These are phyloP conservation scores for Amanita molliuscula DNA, from an alignment of 768 basidiomycete genomes.

Conservation along the genomic window DNA sequence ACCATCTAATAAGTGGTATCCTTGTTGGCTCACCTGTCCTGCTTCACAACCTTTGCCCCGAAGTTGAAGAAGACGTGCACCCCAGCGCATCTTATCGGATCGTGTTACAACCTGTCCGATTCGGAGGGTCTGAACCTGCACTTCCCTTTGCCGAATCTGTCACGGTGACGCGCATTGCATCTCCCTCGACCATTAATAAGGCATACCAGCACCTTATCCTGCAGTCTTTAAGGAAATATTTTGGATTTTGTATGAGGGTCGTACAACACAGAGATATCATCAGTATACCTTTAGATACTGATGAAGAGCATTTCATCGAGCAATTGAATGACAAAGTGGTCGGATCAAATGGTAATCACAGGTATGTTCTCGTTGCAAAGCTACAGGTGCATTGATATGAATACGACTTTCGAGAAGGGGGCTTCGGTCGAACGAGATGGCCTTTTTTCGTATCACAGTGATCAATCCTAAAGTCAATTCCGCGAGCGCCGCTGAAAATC, in stretches of 20 bases:
- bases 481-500: conserved; percentile 14
- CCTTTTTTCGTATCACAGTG: conserved; percentile 73
- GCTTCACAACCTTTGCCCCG: conserved; percentile 38
- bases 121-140: conserved; percentile 44
- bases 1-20: conserved; percentile 20
- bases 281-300: conserved; percentile 50
- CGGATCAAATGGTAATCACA: conserved; percentile 13
- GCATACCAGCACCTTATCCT: conserved; percentile 54
- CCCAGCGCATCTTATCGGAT: conserved; percentile 16
- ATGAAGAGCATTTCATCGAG: conserved; percentile 17
- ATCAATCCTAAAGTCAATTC: conserved; percentile 54
- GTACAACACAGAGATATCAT: conserved; percentile 71
- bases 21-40: conserved; percentile 39
- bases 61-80: conserved; percentile 9
- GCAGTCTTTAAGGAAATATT: conserved; percentile 51
- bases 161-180: conserved; percentile 74
- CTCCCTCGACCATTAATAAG: conserved; percentile 57
- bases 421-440: conserved; percentile 32
- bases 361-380: conserved; percentile 13
- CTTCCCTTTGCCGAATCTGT: conserved; percentile 62
- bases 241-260: conserved; percentile 41
- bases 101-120: conserved; percentile 42
- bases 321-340: conserved; percentile 15
- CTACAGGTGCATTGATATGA: conserved; percentile 4
- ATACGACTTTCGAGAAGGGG: conserved; percentile 11